Conservation (phyloP, 768 basidiomycete genomes). For the Candolleomyces eurysporus region DNA sequence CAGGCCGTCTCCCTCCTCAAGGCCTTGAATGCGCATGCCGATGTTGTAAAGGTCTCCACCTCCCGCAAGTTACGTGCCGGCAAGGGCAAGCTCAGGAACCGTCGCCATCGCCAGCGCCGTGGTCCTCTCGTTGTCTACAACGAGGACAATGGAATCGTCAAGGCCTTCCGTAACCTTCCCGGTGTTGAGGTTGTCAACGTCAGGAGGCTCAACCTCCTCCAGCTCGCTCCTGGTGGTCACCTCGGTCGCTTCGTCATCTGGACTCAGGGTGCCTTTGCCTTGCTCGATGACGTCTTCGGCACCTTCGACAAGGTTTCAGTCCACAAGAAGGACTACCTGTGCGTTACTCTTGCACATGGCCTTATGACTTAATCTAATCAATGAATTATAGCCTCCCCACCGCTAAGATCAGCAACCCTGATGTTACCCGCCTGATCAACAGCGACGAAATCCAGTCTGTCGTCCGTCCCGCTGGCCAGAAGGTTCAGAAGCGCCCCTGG, state of each 20-base stretch:
- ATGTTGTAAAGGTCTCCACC: conserved; percentile 96
- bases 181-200: conserved; percentile 98
- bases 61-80: conserved; percentile 96
- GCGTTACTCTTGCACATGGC: conserved; percentile 18
- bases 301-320: conserved; percentile 86
- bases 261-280: conserved; percentile 91
- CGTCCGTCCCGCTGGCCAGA: conserved; percentile 84
- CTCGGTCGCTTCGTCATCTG: conserved; percentile 99
- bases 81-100: conserved; percentile 96
- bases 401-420: conserved; percentile 96
- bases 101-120: conserved; percentile 94
- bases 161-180: conserved; percentile 98
- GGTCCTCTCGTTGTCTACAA: conserved; percentile 97
- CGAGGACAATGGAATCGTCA: conserved; percentile 96
- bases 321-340: conserved; percentile 90
- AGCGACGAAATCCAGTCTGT: conserved; percentile 97
- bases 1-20: conserved; percentile 94
- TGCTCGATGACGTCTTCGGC: conserved; percentile 94
- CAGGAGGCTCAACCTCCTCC: conserved; percentile 91
- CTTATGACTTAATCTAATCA: not conserved
- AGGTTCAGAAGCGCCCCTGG: conserved; percentile 90
- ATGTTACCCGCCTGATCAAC: conserved; percentile 97
- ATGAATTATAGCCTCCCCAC: conserved; percentile 67
- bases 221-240: conserved; percentile 99
- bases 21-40: conserved; percentile 82